Percentiles rank a stretch among this genome's conserved stretches.
Conservation (phyloP, 257 asterid species). For the Solanum infundibuliforme region DNA sequence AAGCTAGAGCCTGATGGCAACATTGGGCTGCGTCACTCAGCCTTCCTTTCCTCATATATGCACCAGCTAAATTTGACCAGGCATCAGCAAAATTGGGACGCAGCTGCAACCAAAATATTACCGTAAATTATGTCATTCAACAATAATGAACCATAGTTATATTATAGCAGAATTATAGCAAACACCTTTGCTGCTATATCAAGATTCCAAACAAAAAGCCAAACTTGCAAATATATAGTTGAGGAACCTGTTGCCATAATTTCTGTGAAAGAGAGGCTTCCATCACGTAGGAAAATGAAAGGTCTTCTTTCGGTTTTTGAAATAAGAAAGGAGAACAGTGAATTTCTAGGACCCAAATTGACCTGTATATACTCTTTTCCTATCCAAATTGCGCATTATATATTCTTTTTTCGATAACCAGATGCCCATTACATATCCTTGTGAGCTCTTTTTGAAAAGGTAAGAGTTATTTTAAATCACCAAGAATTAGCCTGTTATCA, state of each 20-base stretch:
- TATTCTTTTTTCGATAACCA: neutral
- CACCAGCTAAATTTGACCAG: constrained; percentile 98
- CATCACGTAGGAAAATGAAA: neutral
- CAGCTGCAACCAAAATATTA: constrained; percentile 45
- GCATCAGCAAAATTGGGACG: constrained; percentile 99
- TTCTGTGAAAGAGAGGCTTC: neutral
- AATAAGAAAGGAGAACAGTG: neutral
- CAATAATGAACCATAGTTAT: neutral
- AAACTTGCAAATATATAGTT: neutral
- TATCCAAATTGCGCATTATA: neutral
- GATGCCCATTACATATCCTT: neutral
- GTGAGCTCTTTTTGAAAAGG: neutral
- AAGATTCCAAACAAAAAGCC: neutral
- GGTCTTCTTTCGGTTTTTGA: neutral
- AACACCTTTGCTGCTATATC: neutral
- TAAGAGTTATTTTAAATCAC: neutral
- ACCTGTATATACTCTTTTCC: neutral
- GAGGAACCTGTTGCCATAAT: neutral
- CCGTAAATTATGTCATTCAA: neutral
- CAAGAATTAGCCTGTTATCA: neutral
- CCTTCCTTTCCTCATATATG: constrained; percentile 95
- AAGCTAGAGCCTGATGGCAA: constrained; percentile 97
- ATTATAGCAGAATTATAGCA: neutral
- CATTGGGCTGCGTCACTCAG: constrained; percentile 89
- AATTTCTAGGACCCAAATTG: neutral